A percentile compares a stretch with the other conserved stretches of the same genome.
phyloP scores from a whole-genome alignment of 225 moss, liverwort and hornwort species.

The Thuidium tamariscinum region DNA sequence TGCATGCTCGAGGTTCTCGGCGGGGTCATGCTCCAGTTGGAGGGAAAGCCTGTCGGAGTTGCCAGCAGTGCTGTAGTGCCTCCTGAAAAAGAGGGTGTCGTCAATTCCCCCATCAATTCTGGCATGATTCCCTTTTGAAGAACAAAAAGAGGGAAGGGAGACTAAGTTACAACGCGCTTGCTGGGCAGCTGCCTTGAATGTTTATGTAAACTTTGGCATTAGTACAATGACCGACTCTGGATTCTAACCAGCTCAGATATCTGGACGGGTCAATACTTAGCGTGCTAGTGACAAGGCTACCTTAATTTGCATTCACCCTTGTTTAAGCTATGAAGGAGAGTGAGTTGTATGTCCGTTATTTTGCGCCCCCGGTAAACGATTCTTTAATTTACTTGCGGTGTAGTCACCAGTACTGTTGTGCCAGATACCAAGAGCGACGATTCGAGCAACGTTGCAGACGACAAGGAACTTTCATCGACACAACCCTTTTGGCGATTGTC shows the following conservation, averaged over 20 bases:
- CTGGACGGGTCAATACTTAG: background rate
- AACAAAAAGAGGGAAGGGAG: background rate
- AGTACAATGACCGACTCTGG: background rate
- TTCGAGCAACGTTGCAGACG: background rate
- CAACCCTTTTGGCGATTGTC: background rate
- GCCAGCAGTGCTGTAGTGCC: constrained; percentile 30
- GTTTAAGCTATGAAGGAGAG: background rate
- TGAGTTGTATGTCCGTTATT: background rate
- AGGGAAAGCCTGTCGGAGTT: constrained; percentile 41
- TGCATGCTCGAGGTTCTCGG: constrained; percentile 52
- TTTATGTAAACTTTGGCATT: background rate
- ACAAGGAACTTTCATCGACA: background rate
- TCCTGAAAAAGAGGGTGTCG: constrained; percentile 10
- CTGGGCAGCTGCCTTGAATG: background rate
- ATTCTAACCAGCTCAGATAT: background rate
- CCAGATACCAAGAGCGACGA: background rate
- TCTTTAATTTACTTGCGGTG: background rate
- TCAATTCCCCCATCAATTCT: background rate
- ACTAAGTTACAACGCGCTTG: background rate
- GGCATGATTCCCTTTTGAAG: constrained; percentile 22
- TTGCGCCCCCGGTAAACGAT: background rate
- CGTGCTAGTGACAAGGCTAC: background rate
- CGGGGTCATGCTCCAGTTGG: constrained; percentile 52
- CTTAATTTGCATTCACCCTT: background rate
- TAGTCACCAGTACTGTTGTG: background rate